These are phyloP conservation scores for Myriosclerotinia curreyana DNA, from an alignment of 2,329 filamentous ascomycete genomes.

Conservation along the genomic window DNA sequence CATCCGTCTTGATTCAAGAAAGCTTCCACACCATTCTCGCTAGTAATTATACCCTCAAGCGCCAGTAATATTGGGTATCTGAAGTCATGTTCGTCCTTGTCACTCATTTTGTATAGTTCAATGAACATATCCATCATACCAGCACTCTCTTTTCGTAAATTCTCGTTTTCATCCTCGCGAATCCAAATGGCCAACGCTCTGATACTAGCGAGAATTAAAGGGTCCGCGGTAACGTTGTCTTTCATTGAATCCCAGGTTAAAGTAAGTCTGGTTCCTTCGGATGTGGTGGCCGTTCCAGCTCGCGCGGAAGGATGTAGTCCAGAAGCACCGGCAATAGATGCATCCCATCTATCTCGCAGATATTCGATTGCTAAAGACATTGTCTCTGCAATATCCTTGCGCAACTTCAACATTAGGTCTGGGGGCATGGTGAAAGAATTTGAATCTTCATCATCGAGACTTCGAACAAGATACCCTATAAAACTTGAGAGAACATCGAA, in stretches of 20 bases:
- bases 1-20: constrained; percentile 55
- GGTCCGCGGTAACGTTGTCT: constrained; percentile 50
- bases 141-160: constrained; percentile 47
- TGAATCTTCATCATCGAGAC: constrained; percentile 47
- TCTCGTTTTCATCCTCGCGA: constrained; percentile 64
- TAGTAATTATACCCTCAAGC: constrained; percentile 55
- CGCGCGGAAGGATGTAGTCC: constrained; percentile 59
- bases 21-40: constrained; percentile 41
- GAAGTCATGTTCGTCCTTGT: constrained; percentile 47
- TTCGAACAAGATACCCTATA: constrained; percentile 55
- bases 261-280: constrained; percentile 46
- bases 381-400: constrained; percentile 59
- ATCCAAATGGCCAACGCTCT: constrained; percentile 62
- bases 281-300: constrained; percentile 44
- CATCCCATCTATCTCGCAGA: constrained; percentile 68
- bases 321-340: constrained; percentile 58
- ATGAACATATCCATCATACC: constrained; percentile 63
- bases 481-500: constrained; percentile 62
- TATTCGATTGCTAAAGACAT: constrained; percentile 63
- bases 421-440: constrained; percentile 49
- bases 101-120: constrained; percentile 52
- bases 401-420: constrained; percentile 59
- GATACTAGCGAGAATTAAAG: constrained; percentile 57
- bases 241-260: constrained; percentile 57
- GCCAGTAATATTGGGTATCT: constrained; percentile 56